A percentile compares a stretch with the other conserved stretches of the same genome.
These are phyloP conservation scores for Neopestalotiopsis sp. DNA, from an alignment of 2,329 filamentous ascomycete species.

Conservation along the genomic window DNA sequence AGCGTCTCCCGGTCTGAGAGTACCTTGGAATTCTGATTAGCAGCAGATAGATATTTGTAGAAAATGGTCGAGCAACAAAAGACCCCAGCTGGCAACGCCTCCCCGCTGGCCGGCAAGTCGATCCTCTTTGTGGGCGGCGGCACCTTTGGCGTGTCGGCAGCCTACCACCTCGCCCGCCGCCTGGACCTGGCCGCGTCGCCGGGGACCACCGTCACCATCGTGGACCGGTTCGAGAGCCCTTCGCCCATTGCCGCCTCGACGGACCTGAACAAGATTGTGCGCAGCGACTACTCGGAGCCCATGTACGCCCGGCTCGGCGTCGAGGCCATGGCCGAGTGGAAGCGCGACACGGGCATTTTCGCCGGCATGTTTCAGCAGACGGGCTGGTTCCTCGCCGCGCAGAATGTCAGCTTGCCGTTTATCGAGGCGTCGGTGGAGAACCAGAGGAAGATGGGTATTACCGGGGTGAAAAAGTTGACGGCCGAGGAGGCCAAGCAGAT, in stretches of 20 bases:
- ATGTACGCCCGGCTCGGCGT: conserved; percentile 37
- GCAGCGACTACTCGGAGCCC: conserved; percentile 41
- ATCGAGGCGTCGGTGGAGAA: background rate
- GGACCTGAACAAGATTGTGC: conserved; percentile 46
- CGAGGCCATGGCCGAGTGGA: conserved; percentile 37
- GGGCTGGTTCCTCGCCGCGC: conserved; percentile 36
- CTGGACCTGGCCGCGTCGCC: conserved; percentile 23
- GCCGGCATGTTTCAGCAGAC: conserved; percentile 36
- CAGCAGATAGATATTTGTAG: no score
- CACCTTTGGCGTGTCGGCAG: conserved; percentile 43
- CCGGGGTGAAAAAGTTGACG: background rate
- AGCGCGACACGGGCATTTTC: conserved; percentile 33
- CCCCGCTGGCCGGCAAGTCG: conserved; percentile 23
- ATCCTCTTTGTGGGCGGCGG: conserved; percentile 35
- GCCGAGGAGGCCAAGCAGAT: conserved; percentile 30
- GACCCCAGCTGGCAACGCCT: background rate
- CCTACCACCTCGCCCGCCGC: conserved; percentile 34
- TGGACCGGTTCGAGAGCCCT: conserved; percentile 33
- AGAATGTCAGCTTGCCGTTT: conserved; percentile 32
- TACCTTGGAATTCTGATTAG: no score
- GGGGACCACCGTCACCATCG: conserved; percentile 26
- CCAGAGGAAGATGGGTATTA: background rate
- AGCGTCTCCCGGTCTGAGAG: no score
- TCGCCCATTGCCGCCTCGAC: conserved; percentile 33
- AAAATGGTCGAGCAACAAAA: background rate